These are phyloP conservation scores for Gracilaria domingensis DNA, from an alignment of 23 red algal genomes.

Conservation along the genomic window DNA sequence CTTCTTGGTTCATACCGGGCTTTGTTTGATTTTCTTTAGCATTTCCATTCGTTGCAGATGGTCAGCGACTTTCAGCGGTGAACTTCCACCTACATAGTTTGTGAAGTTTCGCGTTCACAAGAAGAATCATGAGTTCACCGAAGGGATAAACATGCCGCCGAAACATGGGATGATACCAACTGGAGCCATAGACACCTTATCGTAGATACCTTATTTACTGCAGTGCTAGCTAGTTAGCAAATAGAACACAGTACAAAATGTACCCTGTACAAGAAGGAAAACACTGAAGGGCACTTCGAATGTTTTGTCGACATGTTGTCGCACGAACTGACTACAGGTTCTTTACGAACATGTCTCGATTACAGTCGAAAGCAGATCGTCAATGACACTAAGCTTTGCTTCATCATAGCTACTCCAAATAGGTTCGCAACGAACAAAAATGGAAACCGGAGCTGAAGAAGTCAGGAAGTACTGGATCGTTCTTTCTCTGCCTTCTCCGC, in stretches of 20 bases:
- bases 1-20: too few species aligned
- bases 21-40: too few species aligned
- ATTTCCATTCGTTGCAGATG: too few species aligned
- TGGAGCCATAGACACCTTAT: background rate
- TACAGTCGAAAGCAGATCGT: background rate
- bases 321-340: background rate
- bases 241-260: background rate
- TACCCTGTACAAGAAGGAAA: background rate
- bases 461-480: background rate
- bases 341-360: conserved; percentile 24
- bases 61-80: too few species aligned
- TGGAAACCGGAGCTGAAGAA: background rate
- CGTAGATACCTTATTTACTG: too few species aligned
- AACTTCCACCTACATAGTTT: background rate
- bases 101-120: background rate
- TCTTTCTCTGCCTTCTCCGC: conserved; percentile 56
- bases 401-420: conserved; percentile 3
- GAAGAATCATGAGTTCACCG: background rate
- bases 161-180: background rate
- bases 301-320: conserved; percentile 9
- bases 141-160: too few species aligned
- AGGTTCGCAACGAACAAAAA: background rate
- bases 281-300: background rate
- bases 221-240: background rate
- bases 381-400: conserved; percentile 31